Evolutionary conservation across 176 grass and related monocot species (phyloP).

Genomic region (Melocanna baccifera): DNA sequence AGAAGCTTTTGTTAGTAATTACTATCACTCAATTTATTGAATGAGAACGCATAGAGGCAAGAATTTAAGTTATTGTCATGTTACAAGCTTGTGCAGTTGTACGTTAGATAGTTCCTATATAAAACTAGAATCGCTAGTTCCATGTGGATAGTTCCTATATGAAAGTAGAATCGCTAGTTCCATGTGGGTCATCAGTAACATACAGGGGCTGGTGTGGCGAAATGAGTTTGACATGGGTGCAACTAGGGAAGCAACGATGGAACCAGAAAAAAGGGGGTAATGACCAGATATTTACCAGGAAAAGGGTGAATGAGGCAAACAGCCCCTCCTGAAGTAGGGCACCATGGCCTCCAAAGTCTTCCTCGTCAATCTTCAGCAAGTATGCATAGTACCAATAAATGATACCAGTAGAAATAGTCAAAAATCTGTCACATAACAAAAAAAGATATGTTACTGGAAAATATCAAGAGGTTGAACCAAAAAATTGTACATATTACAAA

Average conservation of each 20-base stretch:
- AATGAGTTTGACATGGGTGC: background rate
- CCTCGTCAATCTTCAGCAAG: slow-evolving; percentile 79
- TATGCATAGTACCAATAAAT: slow-evolving; percentile 83
- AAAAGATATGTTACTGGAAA: background rate
- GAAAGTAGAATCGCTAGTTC: background rate
- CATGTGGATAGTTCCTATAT: background rate
- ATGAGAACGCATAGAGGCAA: background rate
- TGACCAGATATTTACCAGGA: slow-evolving; percentile 55
- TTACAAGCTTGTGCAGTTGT: background rate
- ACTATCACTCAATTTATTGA: background rate
- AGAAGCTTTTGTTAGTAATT: background rate
- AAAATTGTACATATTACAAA: background rate
- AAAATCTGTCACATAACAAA: slow-evolving; percentile 48
- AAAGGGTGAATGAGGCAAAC: slow-evolving; percentile 90
- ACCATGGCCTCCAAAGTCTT: slow-evolving; percentile 80
- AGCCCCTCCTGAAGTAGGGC: slow-evolving; percentile 87
- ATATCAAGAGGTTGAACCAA: background rate
- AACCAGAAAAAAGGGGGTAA: background rate
- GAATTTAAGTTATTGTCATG: background rate
- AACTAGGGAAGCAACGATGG: background rate
- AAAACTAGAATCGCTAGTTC: background rate
- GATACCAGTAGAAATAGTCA: slow-evolving; percentile 67
- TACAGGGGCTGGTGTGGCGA: background rate
- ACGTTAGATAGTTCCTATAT: background rate
- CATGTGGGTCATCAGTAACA: background rate